Percentiles rank a stretch among this genome's conserved stretches.
phyloP scores from a whole-genome alignment of 768 basidiomycete genomes.

The Strobilomyces confusus region DNA sequence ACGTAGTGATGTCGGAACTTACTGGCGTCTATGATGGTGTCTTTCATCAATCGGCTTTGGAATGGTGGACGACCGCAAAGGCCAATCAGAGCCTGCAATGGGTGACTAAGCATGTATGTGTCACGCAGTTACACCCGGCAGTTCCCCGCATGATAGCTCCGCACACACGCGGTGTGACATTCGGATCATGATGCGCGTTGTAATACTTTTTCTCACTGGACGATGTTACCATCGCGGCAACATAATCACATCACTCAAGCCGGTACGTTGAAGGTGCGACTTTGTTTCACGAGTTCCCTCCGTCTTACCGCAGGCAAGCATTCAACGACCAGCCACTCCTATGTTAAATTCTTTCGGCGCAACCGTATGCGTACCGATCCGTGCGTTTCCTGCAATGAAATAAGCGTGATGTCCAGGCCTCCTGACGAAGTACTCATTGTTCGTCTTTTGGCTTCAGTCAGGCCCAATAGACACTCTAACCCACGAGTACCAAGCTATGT shows the following conservation, averaged over 20 bases:
- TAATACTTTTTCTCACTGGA: neutral
- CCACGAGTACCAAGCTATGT: neutral
- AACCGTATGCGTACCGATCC: neutral
- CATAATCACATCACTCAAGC: neutral
- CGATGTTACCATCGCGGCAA: neutral
- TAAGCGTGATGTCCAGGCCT: neutral
- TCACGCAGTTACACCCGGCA: neutral
- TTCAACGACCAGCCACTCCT: neutral
- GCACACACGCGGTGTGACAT: neutral
- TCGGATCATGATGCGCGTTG: neutral
- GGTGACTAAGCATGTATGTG: constrained; percentile 6
- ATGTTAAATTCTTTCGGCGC: neutral
- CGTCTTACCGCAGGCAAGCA: neutral
- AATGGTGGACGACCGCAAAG: neutral
- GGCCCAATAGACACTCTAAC: constrained; percentile 3
- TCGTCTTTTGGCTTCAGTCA: neutral
- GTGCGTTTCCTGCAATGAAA: neutral
- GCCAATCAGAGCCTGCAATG: neutral
- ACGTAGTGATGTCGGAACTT: constrained; percentile 27
- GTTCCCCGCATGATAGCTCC: neutral
- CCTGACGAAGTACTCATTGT: neutral
- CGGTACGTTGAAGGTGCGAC: neutral
- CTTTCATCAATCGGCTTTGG: constrained; percentile 47
- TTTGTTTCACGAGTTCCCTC: neutral
- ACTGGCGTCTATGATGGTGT: constrained; percentile 65